Conservation (phyloP, 2,329 filamentous ascomycete species). For the Fonsecaea erecta region DNA sequence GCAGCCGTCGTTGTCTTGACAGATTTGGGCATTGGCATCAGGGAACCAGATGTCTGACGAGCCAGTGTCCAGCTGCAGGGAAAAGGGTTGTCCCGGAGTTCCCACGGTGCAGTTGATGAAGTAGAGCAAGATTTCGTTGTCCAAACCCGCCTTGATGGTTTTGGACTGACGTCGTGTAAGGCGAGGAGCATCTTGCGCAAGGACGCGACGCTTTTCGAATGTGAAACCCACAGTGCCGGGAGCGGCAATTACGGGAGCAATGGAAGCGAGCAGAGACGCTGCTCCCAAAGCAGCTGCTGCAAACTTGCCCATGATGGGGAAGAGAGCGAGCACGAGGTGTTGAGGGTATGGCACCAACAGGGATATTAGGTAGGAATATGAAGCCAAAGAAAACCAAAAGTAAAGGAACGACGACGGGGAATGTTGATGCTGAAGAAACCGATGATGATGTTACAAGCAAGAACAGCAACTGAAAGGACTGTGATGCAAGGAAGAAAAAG, state of each 20-base stretch:
- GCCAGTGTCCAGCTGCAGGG: conserved; percentile 69
- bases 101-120: conserved; percentile 67
- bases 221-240: conserved; percentile 32
- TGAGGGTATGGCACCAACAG: neutral
- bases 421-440: conserved; percentile 3
- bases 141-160: conserved; percentile 31
- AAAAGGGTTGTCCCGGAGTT: conserved; percentile 63
- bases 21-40: conserved; percentile 35
- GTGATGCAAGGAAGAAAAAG: neutral
- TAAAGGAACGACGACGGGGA: conserved; percentile 3
- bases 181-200: conserved; percentile 21
- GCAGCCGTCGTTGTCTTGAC: conserved; percentile 26
- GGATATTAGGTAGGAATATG: conserved; percentile 5
- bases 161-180: conserved; percentile 30
- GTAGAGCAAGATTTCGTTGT: conserved; percentile 54
- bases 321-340: neutral
- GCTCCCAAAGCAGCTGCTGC: conserved; percentile 21
- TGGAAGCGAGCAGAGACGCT: conserved; percentile 27
- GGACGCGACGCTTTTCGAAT: conserved; percentile 32
- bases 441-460: neutral
- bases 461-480: conserved; percentile 3
- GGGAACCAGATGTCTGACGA: conserved; percentile 70
- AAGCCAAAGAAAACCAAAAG: neutral
- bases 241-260: conserved; percentile 21
- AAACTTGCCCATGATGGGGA: conserved; percentile 25